Percentiles rank a stretch among this genome's conserved stretches.
These are phyloP conservation scores for Mesembryanthemum crystallinum DNA, from an alignment of 148 eudicot genomes.

Conservation along the genomic window DNA sequence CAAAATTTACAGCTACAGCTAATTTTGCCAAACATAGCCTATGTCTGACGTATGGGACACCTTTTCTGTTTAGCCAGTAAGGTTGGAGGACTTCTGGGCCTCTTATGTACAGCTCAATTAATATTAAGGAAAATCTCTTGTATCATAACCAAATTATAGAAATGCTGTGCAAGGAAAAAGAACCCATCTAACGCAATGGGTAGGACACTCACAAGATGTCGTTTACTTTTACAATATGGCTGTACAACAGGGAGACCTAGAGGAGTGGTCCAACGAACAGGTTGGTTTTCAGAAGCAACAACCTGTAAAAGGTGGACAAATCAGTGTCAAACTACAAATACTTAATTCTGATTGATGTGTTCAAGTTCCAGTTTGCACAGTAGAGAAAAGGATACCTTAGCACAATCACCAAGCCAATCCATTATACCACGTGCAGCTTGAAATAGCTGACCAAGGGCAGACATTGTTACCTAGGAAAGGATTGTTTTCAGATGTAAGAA, in stretches of 20 bases:
- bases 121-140: background rate
- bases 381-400: constrained; percentile 52
- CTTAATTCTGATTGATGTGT: background rate
- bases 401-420: constrained; percentile 96
- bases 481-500: background rate
- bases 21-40: no score
- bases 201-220: constrained; percentile 55
- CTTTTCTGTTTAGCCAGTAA: no score
- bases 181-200: background rate
- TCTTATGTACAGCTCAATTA: no score
- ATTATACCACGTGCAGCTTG: constrained; percentile 85
- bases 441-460: constrained; percentile 87
- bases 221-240: constrained; percentile 76
- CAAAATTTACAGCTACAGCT: no score
- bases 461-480: constrained; percentile 64
- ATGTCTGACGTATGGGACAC: no score
- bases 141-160: background rate
- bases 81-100: no score
- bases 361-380: constrained; percentile 1
- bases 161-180: background rate
- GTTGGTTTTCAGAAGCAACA: constrained; percentile 82
- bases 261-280: constrained; percentile 93
- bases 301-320: constrained; percentile 41
- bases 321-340: constrained; percentile 4
- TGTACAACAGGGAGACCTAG: constrained; percentile 92